These are phyloP conservation scores for Curvularia sp. DNA, from an alignment of 2,329 filamentous ascomycete species.

Conservation along the genomic window DNA sequence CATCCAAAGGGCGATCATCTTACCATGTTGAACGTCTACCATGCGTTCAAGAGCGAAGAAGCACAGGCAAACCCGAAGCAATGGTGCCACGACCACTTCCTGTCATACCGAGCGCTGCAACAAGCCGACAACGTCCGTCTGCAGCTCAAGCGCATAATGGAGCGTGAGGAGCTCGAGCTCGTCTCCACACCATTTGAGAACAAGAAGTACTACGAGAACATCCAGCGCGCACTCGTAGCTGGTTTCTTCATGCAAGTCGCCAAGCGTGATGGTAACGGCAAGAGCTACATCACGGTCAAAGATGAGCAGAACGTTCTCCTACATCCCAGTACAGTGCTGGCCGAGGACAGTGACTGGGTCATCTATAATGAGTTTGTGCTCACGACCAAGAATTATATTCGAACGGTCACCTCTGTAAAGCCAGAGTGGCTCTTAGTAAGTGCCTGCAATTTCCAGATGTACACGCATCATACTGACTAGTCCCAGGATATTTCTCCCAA, in stretches of 20 bases:
- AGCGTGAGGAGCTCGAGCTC: conserved; percentile 84
- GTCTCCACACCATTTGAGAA: conserved; percentile 89
- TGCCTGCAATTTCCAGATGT: conserved; percentile 14
- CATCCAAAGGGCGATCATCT: conserved; percentile 95
- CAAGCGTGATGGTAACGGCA: conserved; percentile 86
- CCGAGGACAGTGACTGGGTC: conserved; percentile 92
- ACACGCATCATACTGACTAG: conserved; percentile 16
- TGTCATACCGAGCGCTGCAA: conserved; percentile 85
- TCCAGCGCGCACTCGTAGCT: conserved; percentile 86
- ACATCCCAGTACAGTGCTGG: conserved; percentile 90
- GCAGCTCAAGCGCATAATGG: conserved; percentile 96
- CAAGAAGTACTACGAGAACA: conserved; percentile 98
- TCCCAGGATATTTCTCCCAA: conserved; percentile 84
- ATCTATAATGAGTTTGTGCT: conserved; percentile 98
- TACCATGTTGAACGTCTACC: conserved; percentile 96
- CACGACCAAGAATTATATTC: conserved; percentile 97
- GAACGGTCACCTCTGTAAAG: conserved; percentile 88
- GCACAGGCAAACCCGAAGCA: conserved; percentile 77
- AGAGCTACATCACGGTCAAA: conserved; percentile 94
- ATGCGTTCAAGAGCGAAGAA: conserved; percentile 85
- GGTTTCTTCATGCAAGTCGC: conserved; percentile 99
- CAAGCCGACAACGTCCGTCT: conserved; percentile 93
- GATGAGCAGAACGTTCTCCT: conserved; percentile 93
- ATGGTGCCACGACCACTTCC: conserved; percentile 97
- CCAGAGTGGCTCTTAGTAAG: conserved; percentile 92